phyloP scores from a whole-genome alignment of 163 green algal species.

The Botryococcus braunii region DNA sequence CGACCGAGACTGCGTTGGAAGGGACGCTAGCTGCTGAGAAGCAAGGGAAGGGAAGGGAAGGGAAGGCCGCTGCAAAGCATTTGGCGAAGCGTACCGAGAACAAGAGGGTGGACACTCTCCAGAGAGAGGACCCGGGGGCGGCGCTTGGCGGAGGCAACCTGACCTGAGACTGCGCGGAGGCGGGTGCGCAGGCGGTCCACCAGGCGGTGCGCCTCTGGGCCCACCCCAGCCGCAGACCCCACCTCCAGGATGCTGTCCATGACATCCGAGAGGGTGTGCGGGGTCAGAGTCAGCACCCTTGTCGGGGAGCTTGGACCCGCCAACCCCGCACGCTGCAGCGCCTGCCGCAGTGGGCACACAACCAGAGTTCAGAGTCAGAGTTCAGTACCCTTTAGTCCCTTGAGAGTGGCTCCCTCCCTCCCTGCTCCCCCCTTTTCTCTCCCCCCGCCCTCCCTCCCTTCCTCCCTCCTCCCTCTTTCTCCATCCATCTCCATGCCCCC shows the following conservation, averaged over 20 bases:
- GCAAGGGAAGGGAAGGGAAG: no score
- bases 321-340: conserved; percentile 15
- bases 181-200: conserved; percentile 55
- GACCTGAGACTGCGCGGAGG: conserved; percentile 42
- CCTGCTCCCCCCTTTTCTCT: no score
- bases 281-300: conserved; percentile 16
- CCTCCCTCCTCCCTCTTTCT: neutral
- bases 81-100: conserved; percentile 16
- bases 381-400: no score
- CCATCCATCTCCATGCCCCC: no score
- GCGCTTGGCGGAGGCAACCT: conserved; percentile 21
- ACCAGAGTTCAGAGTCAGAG: no score
- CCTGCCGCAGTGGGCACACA: conserved; percentile 8
- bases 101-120: conserved; percentile 30
- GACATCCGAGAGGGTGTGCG: conserved; percentile 41
- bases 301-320: neutral
- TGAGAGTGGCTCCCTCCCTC: no score
- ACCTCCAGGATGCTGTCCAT: conserved; percentile 50
- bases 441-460: no score
- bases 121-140: conserved; percentile 34
- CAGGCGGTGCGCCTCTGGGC: conserved; percentile 40
- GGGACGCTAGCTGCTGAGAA: no score
- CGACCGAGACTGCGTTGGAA: no score
- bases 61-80: no score
- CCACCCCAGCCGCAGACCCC: conserved; percentile 47